Conservation (phyloP, 2,329 filamentous ascomycete genomes). For the Ambrosiella xylebori region DNA sequence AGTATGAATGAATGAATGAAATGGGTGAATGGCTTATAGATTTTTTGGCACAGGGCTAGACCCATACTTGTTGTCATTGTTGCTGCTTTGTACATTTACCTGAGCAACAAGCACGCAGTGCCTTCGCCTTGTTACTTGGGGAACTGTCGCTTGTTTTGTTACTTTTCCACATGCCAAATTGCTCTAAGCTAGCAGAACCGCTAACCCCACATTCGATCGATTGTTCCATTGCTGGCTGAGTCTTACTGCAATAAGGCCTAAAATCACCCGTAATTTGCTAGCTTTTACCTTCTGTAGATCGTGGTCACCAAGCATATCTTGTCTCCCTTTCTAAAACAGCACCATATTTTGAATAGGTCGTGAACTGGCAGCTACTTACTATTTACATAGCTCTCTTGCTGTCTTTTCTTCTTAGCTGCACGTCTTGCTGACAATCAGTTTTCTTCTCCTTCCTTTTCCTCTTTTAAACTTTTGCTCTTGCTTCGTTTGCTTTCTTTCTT, state of each 20-base stretch:
- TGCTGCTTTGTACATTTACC: conserved; percentile 2
- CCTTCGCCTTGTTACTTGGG: conserved; percentile 8
- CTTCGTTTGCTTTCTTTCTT: conserved; percentile 14
- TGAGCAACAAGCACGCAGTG: not conserved
- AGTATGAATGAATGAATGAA: too few relatives aligned
- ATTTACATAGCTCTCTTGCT: not conserved
- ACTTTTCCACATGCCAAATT: not conserved
- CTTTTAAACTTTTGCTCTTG: not conserved
- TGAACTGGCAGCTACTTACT: not conserved
- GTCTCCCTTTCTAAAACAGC: conserved; percentile 9
- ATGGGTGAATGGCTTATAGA: too few relatives aligned
- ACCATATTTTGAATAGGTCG: conserved; percentile 8
- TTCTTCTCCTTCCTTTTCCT: conserved; percentile 3
- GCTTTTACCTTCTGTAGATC: not conserved
- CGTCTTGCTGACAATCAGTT: not conserved
- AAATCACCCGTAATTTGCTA: not conserved
- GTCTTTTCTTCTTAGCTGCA: not conserved
- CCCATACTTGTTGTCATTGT: not conserved
- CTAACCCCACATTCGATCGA: not conserved
- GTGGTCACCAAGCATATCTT: not conserved
- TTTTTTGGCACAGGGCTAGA: too few relatives aligned
- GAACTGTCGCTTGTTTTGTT: conserved; percentile 5
- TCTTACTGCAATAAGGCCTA: not conserved
- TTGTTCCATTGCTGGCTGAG: not conserved
- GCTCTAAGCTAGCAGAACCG: not conserved